These are phyloP conservation scores for Nothophoma quercina DNA, from an alignment of 2,329 filamentous ascomycete species.

Conservation along the genomic window DNA sequence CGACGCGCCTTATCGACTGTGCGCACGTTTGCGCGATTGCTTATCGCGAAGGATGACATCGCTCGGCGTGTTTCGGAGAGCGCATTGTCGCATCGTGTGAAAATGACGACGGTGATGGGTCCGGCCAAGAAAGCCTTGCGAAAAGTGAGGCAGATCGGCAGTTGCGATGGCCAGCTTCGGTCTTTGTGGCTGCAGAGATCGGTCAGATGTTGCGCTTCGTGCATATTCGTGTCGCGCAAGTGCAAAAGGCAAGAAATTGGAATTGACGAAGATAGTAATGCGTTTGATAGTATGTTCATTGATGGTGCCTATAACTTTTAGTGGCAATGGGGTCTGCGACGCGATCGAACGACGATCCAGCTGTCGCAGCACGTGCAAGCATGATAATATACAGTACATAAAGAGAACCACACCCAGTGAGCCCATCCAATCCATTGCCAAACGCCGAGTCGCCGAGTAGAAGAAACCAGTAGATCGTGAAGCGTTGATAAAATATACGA, in stretches of 20 bases:
- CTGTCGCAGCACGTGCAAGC: conserved; percentile 41
- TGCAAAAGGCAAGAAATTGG: background rate
- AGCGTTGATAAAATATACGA: conserved; percentile 31
- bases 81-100: conserved; percentile 6
- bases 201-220: background rate
- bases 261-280: background rate
- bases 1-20: conserved; percentile 12
- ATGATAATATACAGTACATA: conserved; percentile 44
- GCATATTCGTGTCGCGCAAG: background rate
- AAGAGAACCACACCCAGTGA: conserved; percentile 36
- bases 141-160: conserved; percentile 21
- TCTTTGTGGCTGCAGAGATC: background rate
- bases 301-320: conserved; percentile 18
- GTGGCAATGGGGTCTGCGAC: conserved; percentile 31
- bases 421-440: conserved; percentile 40
- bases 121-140: conserved; percentile 12
- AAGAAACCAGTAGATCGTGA: conserved; percentile 36
- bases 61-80: conserved; percentile 11
- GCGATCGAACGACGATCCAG: conserved; percentile 48
- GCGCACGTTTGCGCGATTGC: conserved; percentile 7
- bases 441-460: conserved; percentile 44
- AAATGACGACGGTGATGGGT: conserved; percentile 19
- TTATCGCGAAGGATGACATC: conserved; percentile 1
- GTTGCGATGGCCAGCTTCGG: background rate
- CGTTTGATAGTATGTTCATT: conserved; percentile 13